phyloP scores from a whole-genome alignment of 2,329 filamentous ascomycete species.

The Cercospora sojina region DNA sequence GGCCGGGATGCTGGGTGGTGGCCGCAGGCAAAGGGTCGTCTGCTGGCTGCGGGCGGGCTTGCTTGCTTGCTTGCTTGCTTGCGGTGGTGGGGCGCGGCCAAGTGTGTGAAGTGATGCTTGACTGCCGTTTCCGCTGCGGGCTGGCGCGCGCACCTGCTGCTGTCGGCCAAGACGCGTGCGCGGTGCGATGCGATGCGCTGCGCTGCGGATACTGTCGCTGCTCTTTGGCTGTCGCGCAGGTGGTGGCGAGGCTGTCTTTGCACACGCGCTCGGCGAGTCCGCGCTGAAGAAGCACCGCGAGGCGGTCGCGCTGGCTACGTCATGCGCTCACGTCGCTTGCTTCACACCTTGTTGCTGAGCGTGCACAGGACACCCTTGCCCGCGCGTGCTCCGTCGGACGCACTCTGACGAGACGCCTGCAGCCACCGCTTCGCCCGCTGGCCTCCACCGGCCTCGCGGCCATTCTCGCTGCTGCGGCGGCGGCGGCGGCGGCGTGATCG shows the following conservation, averaged over 20 bases:
- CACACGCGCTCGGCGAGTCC: not conserved
- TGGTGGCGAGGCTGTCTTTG: not conserved
- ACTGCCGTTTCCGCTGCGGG: not conserved
- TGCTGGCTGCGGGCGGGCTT: not conserved
- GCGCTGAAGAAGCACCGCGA: not conserved
- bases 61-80: too few species aligned
- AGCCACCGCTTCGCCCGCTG: not conserved
- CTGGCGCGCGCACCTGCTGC: not conserved
- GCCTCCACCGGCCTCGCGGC: not conserved
- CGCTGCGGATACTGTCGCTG: not conserved
- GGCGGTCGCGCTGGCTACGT: not conserved
- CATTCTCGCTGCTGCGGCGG: not conserved
- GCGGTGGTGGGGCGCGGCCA: not conserved
- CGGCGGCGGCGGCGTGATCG: not conserved
- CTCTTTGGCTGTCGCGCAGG: not conserved
- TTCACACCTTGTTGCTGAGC: not conserved
- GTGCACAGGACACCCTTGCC: not conserved
- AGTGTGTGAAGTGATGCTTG: not conserved
- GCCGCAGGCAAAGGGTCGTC: not conserved
- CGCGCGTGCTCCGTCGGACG: not conserved
- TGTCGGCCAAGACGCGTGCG: not conserved
- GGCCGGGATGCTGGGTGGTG: not conserved
- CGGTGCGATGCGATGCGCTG: too few species aligned
- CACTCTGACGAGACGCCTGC: conserved; percentile 1
- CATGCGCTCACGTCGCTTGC: not conserved